These are phyloP conservation scores for Naegleria gruberi DNA, from an alignment of 208 protist species.

Conservation along the genomic window DNA sequence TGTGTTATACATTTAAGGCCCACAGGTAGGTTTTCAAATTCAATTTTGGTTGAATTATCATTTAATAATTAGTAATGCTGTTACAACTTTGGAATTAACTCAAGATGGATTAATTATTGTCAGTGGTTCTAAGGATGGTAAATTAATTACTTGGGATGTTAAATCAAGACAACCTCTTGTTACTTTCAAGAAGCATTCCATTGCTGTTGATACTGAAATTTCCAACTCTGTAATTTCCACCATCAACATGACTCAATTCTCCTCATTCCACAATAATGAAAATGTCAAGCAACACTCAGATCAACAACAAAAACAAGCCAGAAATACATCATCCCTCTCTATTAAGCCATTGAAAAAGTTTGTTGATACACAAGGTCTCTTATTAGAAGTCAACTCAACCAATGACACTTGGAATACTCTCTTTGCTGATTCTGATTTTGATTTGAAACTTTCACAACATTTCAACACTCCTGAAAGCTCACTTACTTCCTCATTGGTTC, in stretches of 20 bases:
- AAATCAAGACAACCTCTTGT: background rate
- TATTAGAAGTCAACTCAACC: background rate
- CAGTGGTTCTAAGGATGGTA: background rate
- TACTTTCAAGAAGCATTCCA: slow-evolving; percentile 13
- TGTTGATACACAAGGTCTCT: background rate
- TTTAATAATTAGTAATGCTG: background rate
- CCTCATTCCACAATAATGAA: background rate
- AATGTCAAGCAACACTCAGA: background rate
- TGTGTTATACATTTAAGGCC: background rate
- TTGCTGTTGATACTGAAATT: background rate
- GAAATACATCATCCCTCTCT: background rate
- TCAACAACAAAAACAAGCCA: background rate
- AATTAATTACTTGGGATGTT: background rate
- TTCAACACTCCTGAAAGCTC: background rate
- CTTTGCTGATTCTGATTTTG: background rate
- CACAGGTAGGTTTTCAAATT: background rate
- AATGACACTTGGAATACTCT: background rate
- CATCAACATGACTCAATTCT: background rate
- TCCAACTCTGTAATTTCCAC: background rate
- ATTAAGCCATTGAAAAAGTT: background rate
- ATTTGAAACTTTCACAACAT: background rate
- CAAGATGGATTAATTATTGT: background rate
- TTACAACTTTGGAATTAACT: background rate
- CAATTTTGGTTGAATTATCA: background rate
- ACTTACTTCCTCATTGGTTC: background rate